Evolutionary conservation across 179 eudicot species (phyloP).

Genomic region (Actinidia chinensis): DNA sequence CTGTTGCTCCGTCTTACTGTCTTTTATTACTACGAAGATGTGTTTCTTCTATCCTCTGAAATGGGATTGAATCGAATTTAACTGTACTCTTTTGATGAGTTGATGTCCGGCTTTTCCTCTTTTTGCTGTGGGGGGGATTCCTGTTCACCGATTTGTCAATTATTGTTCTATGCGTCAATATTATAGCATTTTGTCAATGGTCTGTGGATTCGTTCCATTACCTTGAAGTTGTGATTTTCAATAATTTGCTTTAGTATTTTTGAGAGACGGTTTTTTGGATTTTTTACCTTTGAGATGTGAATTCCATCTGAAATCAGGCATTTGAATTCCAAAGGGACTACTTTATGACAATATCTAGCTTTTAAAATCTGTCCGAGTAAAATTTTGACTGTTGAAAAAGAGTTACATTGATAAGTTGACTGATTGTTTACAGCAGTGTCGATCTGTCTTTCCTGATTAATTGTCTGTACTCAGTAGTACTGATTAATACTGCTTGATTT

Average conservation of each 20-base stretch:
- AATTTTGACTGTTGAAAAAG: background rate
- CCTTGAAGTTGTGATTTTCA: background rate
- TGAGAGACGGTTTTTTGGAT: background rate
- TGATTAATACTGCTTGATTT: background rate
- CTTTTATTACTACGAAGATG: too few relatives aligned
- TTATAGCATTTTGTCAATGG: background rate
- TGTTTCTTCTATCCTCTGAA: background rate
- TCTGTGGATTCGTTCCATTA: background rate
- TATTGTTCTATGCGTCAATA: background rate
- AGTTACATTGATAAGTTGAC: background rate
- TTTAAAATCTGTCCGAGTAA: background rate
- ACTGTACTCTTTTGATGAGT: background rate
- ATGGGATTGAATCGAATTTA: constrained; percentile 4
- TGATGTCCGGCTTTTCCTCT: background rate
- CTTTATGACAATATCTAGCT: background rate
- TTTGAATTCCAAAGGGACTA: background rate
- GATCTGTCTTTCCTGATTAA: background rate
- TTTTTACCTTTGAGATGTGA: background rate
- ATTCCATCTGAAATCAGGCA: background rate
- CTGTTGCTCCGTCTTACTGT: background rate
- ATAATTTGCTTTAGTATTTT: background rate
- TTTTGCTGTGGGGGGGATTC: background rate
- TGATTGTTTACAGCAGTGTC: background rate
- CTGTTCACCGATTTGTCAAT: background rate
- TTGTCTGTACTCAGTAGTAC: too few relatives aligned